Conservation (phyloP, 176 grass and related monocot species). For the Lolium multiflorum region DNA sequence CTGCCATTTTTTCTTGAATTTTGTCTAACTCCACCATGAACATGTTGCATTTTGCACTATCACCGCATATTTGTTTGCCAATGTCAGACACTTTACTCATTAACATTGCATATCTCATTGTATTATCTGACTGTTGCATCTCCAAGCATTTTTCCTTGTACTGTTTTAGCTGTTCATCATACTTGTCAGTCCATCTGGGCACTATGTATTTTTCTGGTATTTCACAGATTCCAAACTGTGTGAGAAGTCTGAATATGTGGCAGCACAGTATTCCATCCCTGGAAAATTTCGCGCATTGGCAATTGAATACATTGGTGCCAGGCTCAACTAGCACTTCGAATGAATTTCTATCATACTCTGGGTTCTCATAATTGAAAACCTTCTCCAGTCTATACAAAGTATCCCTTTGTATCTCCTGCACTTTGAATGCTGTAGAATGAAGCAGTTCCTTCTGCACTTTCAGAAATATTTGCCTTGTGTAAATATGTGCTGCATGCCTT, state of each 20-base stretch:
- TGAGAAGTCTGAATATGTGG: constrained; percentile 45
- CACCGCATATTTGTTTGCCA: not conserved
- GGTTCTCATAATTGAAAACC: constrained; percentile 7
- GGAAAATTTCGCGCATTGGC: constrained; percentile 39
- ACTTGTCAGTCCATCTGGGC: constrained; percentile 37
- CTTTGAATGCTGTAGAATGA: constrained; percentile 18
- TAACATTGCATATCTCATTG: constrained; percentile 10
- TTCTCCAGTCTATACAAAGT: constrained; percentile 11
- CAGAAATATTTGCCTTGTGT: constrained; percentile 42
- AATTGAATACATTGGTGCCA: not conserved
- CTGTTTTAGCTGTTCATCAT: not conserved
- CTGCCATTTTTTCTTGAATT: constrained; percentile 3
- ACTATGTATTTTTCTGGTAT: constrained; percentile 31
- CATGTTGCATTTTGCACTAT: not conserved
- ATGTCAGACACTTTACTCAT: constrained; percentile 30
- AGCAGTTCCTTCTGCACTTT: constrained; percentile 29
- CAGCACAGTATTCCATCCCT: constrained; percentile 39
- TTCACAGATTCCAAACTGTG: constrained; percentile 22
- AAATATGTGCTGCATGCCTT: constrained; percentile 34
- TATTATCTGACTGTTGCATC: constrained; percentile 7
- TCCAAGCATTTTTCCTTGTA: constrained; percentile 12
- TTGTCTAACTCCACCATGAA: constrained; percentile 35
- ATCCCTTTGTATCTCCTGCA: constrained; percentile 19
- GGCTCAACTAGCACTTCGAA: constrained; percentile 31
- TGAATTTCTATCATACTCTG: constrained; percentile 3